These are phyloP conservation scores for Arachis stenosperma DNA, from an alignment of 306 rosid genomes.

Conservation along the genomic window DNA sequence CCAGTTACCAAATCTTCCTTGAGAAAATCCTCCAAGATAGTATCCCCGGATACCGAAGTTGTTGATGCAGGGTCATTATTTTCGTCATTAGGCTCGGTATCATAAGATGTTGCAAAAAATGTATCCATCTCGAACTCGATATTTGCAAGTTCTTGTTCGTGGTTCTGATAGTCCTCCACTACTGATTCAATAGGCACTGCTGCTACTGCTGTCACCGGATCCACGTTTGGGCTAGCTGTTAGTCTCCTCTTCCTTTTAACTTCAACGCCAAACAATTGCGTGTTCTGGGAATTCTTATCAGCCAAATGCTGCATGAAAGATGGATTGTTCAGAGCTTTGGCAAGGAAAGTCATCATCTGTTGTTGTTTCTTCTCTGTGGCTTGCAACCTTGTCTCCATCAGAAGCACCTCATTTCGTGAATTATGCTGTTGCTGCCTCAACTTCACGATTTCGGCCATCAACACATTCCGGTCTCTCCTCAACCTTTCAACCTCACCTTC, in stretches of 20 bases:
- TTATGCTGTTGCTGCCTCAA: constrained; percentile 66
- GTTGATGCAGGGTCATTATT: constrained; percentile 30
- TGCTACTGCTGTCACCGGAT: constrained; percentile 16
- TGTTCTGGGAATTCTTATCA: constrained; percentile 41
- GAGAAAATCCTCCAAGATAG: constrained; percentile 57
- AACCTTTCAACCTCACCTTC: constrained; percentile 64
- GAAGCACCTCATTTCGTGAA: constrained; percentile 46
- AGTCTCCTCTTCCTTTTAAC: constrained; percentile 67
- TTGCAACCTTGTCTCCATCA: constrained; percentile 62
- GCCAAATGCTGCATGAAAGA: constrained; percentile 50
- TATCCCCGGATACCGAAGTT: constrained; percentile 39
- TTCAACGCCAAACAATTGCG: constrained; percentile 38
- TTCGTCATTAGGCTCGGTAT: constrained; percentile 47
- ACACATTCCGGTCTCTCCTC: constrained; percentile 54
- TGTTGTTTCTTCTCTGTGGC: constrained; percentile 67
- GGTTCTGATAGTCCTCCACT: constrained; percentile 33
- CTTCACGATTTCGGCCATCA: constrained; percentile 61
- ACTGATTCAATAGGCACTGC: constrained; percentile 26
- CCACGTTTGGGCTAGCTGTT: constrained; percentile 49
- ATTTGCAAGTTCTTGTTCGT: constrained; percentile 41
- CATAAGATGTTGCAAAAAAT: constrained; percentile 44
- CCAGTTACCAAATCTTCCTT: constrained; percentile 49
- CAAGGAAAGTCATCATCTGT: constrained; percentile 62
- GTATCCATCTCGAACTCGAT: constrained; percentile 57
- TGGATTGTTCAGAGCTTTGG: constrained; percentile 59